Percentiles rank a stretch among this genome's conserved stretches.
These are phyloP conservation scores for Escallonia rubra DNA, from an alignment of 129 eudicot species.

Conservation along the genomic window DNA sequence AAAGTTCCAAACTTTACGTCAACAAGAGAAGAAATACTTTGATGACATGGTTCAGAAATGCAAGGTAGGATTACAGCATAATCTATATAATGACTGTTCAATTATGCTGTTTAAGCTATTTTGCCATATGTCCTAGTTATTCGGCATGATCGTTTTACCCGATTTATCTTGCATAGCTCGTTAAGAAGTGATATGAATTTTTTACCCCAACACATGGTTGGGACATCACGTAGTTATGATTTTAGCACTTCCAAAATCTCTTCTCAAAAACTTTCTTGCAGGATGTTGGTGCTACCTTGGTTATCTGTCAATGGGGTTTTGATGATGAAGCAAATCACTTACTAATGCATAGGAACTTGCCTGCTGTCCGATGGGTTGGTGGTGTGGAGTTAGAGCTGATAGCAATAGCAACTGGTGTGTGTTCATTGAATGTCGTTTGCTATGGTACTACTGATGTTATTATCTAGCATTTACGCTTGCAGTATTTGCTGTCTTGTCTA, in stretches of 20 bases:
- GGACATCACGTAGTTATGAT: neutral
- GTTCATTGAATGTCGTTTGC: conserved; percentile 1
- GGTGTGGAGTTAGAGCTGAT: conserved; percentile 97
- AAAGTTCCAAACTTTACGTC: conserved; percentile 82
- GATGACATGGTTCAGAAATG: conserved; percentile 98
- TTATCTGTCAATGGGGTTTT: conserved; percentile 99
- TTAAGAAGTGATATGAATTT: neutral
- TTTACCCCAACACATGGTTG: neutral
- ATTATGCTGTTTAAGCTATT: neutral
- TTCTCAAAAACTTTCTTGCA: conserved; percentile 14
- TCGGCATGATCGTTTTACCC: neutral
- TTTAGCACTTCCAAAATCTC: conserved; percentile 1
- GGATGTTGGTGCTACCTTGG: conserved; percentile 99
- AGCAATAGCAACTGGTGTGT: conserved; percentile 93
- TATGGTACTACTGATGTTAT: neutral
- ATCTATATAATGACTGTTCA: too few species aligned
- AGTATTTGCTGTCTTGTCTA: conserved; percentile 1
- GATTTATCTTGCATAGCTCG: neutral
- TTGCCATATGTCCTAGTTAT: neutral
- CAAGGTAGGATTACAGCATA: conserved; percentile 50
- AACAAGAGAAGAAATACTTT: conserved; percentile 90
- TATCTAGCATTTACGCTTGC: neutral
- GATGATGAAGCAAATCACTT: conserved; percentile 99
- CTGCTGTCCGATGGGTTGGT: conserved; percentile 99
- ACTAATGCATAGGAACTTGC: conserved; percentile 89